These are phyloP conservation scores for Penicillium parvum DNA, from an alignment of 495 filamentous ascomycete species.

Conservation along the genomic window DNA sequence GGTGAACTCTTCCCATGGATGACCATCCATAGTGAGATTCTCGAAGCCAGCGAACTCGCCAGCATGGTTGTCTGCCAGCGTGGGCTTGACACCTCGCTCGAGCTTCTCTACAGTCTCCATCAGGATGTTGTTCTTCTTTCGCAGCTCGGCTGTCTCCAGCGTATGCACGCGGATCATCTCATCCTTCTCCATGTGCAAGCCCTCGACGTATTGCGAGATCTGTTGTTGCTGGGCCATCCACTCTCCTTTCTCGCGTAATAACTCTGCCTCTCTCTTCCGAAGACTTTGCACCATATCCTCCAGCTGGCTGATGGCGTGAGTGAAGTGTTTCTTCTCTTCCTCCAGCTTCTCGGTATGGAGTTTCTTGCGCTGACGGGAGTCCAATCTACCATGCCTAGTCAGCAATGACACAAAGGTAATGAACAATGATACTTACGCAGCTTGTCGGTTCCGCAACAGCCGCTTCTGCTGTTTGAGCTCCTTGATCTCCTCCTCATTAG, in stretches of 20 bases:
- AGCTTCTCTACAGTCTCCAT: conserved; percentile 78
- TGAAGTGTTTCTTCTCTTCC: conserved; percentile 91
- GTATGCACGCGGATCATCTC: conserved; percentile 87
- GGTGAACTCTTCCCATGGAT: conserved; percentile 74
- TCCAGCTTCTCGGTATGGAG: conserved; percentile 96
- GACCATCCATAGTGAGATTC: conserved; percentile 69
- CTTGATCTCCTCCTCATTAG: conserved; percentile 91
- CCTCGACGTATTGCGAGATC: conserved; percentile 69
- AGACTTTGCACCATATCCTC: conserved; percentile 69
- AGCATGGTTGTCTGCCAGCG: conserved; percentile 55
- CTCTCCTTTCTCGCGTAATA: conserved; percentile 63
- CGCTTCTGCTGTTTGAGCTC: conserved; percentile 98
- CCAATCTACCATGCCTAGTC: conserved; percentile 57
- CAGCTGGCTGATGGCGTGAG: conserved; percentile 64
- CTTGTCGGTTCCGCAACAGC: conserved; percentile 88
- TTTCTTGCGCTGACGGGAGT: conserved; percentile 98
- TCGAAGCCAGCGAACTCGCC: conserved; percentile 78
- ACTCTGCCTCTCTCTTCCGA: conserved; percentile 52
- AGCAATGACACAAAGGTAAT: conserved; percentile 22
- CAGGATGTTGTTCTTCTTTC: conserved; percentile 90
- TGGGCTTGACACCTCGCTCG: conserved; percentile 60
- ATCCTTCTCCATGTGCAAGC: conserved; percentile 80
- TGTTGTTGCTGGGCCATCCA: conserved; percentile 64
- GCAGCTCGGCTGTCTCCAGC: conserved; percentile 87
- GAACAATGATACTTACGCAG: conserved; percentile 63